A percentile compares a stretch with the other conserved stretches of the same genome.
Evolutionary conservation across 345 rosid genomes (phyloP).

Genomic region (Euphorbia pulcherrima): DNA sequence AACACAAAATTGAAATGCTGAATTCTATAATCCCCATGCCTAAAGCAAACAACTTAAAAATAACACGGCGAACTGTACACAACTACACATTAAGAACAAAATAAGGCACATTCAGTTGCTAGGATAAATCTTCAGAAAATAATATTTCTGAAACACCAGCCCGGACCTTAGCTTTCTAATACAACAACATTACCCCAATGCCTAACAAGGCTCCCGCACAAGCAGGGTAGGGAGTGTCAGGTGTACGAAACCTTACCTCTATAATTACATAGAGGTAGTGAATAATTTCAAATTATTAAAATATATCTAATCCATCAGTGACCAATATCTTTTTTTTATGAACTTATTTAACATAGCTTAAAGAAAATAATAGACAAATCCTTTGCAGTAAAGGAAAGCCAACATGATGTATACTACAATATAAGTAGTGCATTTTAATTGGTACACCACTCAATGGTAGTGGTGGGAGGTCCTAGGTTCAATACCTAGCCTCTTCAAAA

Average conservation of each 20-base stretch:
- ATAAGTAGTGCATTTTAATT: not conserved
- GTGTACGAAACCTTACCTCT: too few species aligned
- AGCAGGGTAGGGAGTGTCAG: too few species aligned
- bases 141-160: not conserved
- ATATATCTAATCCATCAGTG: not conserved
- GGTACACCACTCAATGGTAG: too few species aligned
- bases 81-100: not conserved
- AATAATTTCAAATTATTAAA: constrained; percentile 4
- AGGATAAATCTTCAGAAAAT: not conserved
- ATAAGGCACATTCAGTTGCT: not conserved
- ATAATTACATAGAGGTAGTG: too few species aligned
- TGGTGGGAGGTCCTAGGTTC: too few species aligned
- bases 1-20: not conserved
- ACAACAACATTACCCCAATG: too few species aligned
- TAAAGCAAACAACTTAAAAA: not conserved
- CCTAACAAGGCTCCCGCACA: too few species aligned
- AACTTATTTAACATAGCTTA: not conserved
- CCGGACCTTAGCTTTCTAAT: not conserved
- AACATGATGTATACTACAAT: not conserved
- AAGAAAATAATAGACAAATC: not conserved
- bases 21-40: not conserved
- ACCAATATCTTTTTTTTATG: not conserved
- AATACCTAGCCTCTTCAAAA: too few species aligned
- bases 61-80: not conserved
- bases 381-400: not conserved